Evolutionary conservation across 306 rosid species (phyloP), one percentile per base, ranked within the genome.

Genomic region (Macrotyloma uniflorum): DNA sequence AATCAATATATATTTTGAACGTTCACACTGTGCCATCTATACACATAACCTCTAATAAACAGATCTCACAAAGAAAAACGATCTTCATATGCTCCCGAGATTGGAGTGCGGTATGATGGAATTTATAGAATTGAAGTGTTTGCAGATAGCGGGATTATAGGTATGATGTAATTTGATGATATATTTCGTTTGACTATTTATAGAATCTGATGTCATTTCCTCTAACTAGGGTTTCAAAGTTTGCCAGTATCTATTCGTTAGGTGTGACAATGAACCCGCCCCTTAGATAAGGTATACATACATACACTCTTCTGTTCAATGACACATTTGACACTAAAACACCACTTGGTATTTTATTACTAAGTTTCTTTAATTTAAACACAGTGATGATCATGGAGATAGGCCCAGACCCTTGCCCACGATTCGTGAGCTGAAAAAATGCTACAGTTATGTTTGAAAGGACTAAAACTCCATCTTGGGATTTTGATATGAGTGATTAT

Each of bases 51-150:
- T 57, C 61, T 33, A 32, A 63, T 19, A 36, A 36, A n/a, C 78
- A 92, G 95, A 77, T 92, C 97, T 19, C 89, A 90, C 80, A 92
- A 90, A 75, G 95, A 88, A 74, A 90, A 92, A 79, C 91, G 93
- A 40, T 85, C 97, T 8, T 70, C 91, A 0, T 92, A 92, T 87
- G 93, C 95, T 26, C 97, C 97, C 0, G 90, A 83, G 76, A 70
- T 33, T 22, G 95, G 95, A 6, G 47, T 92, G 51, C 88, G 95
- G n/a, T 92, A 92, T 75, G 97, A 92, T 76, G 97, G 97, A 12
- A 67, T 83, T 55, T 92, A 92, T 40, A 86, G 96, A 83, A 87
- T 90, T 67, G 97, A 90, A 84, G 76, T 92, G 97, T 63, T 92
- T 96, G 97, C 86, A 77, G 47, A 89, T 89, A 81, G 84, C 81